phyloP scores from a whole-genome alignment of 345 rosid genomes.

The Arabis alpina region DNA sequence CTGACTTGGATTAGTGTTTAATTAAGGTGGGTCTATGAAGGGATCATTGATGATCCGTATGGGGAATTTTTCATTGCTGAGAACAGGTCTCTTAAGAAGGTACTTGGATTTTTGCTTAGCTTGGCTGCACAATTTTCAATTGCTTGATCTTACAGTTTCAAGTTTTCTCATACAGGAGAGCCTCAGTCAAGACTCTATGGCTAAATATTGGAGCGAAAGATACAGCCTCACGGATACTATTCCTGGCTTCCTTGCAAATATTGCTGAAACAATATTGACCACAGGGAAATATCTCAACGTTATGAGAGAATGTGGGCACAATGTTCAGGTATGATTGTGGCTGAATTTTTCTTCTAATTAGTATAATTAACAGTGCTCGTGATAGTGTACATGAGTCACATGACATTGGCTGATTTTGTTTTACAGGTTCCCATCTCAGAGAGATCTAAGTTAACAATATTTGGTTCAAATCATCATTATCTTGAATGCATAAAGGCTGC shows the following conservation, averaged over 20 bases:
- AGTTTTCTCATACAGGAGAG: conserved; percentile 66
- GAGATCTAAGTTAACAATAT: conserved; percentile 75
- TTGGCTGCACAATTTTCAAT: conserved; percentile 4
- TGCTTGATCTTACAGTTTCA: conserved; percentile 32
- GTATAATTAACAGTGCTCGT: conserved; percentile 5
- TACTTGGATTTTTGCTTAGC: conserved; percentile 37
- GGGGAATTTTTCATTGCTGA: conserved; percentile 96
- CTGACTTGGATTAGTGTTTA: conserved; percentile 36
- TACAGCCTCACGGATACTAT: conserved; percentile 92
- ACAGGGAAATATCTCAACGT: conserved; percentile 96
- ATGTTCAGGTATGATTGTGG: conserved; percentile 69
- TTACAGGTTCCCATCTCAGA: conserved; percentile 81
- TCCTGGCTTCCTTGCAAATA: conserved; percentile 95
- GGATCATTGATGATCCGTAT: conserved; percentile 94
- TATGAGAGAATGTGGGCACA: conserved; percentile 98
- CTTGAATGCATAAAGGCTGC: conserved; percentile 93
- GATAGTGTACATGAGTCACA: conserved; percentile 8
- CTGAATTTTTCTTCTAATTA: conserved; percentile 12
- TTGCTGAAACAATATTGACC: conserved; percentile 89
- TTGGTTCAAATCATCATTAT: conserved; percentile 91
- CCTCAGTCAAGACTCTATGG: conserved; percentile 84
- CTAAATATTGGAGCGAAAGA: conserved; percentile 84
- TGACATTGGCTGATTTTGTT: conserved; percentile 17
- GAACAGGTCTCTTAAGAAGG: conserved; percentile 90
- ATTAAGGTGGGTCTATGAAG: conserved; percentile 98